These are phyloP conservation scores for Epichloe aotearoae DNA, from an alignment of 2,329 filamentous ascomycete genomes.

Conservation along the genomic window DNA sequence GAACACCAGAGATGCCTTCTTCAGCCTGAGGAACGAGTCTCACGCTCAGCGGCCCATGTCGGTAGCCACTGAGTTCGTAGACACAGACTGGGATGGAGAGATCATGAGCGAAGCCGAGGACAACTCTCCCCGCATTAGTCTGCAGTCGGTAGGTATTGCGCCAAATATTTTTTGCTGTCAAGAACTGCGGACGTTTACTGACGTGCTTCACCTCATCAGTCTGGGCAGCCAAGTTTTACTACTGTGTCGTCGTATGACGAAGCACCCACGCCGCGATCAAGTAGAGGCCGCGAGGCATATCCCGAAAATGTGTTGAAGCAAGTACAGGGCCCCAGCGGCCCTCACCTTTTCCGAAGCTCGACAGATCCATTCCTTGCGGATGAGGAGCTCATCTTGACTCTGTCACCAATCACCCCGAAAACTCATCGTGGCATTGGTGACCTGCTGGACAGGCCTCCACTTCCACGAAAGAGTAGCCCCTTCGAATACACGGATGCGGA, in stretches of 20 bases:
- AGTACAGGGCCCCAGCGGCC: slow-evolving; percentile 69
- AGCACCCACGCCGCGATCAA: slow-evolving; percentile 61
- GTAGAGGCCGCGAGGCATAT: slow-evolving; percentile 44
- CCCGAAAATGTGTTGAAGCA: slow-evolving; percentile 49
- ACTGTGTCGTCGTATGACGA: slow-evolving; percentile 83
- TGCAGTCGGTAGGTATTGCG: slow-evolving; percentile 52
- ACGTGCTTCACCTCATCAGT: slow-evolving; percentile 29
- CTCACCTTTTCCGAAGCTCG: slow-evolving; percentile 78
- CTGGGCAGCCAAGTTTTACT: slow-evolving; percentile 62
- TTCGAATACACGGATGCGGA: slow-evolving; percentile 44
- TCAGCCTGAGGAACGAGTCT: slow-evolving; percentile 39
- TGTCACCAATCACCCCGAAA: slow-evolving; percentile 64
- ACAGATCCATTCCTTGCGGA: slow-evolving; percentile 30
- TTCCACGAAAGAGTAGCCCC: slow-evolving; percentile 30
- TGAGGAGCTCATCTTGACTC: slow-evolving; percentile 43
- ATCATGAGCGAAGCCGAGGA: slow-evolving; percentile 44
- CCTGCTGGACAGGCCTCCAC: slow-evolving; percentile 12
- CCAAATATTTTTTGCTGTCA: neutral
- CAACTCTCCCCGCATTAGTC: slow-evolving; percentile 52
- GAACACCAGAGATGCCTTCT: slow-evolving; percentile 43
- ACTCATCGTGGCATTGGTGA: slow-evolving; percentile 27
- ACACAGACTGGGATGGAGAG: slow-evolving; percentile 58
- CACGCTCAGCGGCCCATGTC: slow-evolving; percentile 47
- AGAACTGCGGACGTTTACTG: slow-evolving; percentile 1
- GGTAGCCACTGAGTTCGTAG: slow-evolving; percentile 63